Evolutionary conservation across 2,329 filamentous ascomycete species (phyloP).

Genomic region (Pyricularia pennisetigena): DNA sequence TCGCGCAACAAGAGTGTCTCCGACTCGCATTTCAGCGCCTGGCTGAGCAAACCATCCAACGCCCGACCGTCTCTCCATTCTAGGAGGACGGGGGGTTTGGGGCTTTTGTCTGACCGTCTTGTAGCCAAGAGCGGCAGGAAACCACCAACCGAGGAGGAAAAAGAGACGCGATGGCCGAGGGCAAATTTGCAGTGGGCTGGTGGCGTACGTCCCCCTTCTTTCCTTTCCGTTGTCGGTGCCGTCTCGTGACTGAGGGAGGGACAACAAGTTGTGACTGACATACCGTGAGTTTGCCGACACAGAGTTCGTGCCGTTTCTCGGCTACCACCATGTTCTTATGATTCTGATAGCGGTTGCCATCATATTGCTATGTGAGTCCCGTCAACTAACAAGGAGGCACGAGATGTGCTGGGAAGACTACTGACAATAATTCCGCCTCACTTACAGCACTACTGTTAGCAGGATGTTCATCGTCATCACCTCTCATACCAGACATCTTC

Average conservation of each 20-base stretch:
- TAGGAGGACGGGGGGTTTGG: slow-evolving; percentile 15
- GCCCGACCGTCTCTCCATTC: slow-evolving; percentile 15
- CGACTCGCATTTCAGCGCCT: not conserved
- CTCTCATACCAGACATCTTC: slow-evolving; percentile 91
- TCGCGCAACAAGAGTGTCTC: too few relatives aligned
- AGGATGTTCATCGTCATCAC: slow-evolving; percentile 93
- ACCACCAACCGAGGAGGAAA: not conserved
- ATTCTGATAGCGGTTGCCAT: slow-evolving; percentile 89
- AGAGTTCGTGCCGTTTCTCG: slow-evolving; percentile 60
- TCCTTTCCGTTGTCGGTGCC: not conserved
- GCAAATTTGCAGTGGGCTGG: slow-evolving; percentile 30
- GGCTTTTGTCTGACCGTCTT: slow-evolving; percentile 7
- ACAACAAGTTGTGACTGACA: not conserved
- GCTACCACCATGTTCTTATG: slow-evolving; percentile 87
- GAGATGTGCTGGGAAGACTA: not conserved
- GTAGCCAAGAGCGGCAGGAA: slow-evolving; percentile 3
- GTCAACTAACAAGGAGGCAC: not conserved
- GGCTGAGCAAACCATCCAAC: not conserved
- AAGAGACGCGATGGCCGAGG: slow-evolving; percentile 3
- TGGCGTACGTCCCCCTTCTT: slow-evolving; percentile 27
- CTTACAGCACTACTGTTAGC: slow-evolving; percentile 73
- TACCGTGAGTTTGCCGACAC: slow-evolving; percentile 5
- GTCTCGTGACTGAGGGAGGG: not conserved
- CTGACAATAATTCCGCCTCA: slow-evolving; percentile 2
- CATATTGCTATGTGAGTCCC: slow-evolving; percentile 78